These are phyloP conservation scores for Bauhinia variegata DNA, from an alignment of 306 rosid species.

Conservation along the genomic window DNA sequence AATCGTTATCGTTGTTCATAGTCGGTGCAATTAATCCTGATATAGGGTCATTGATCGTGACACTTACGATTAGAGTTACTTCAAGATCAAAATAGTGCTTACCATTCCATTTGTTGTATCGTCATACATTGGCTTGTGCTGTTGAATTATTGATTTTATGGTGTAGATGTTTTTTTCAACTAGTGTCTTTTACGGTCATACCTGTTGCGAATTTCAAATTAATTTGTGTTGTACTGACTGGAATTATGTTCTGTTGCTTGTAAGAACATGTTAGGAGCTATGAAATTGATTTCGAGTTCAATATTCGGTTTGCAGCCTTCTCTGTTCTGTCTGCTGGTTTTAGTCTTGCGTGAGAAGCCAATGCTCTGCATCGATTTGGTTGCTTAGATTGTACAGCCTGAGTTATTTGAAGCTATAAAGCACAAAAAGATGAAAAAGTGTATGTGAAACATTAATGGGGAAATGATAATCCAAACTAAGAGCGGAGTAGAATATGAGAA, in stretches of 20 bases:
- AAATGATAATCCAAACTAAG: not conserved
- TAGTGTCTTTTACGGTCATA: no score
- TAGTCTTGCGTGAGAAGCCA: not conserved
- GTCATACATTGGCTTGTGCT: conserved; percentile 3
- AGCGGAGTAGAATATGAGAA: not conserved
- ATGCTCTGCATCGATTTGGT: not conserved
- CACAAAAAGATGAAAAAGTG: not conserved
- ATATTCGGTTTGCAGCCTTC: not conserved
- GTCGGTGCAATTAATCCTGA: not conserved
- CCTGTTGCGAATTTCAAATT: no score
- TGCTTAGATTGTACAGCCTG: not conserved
- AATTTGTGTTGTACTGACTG: no score
- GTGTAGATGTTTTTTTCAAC: not conserved
- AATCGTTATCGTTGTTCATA: not conserved
- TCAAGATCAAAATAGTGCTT: not conserved
- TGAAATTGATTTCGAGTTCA: no score
- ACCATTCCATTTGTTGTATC: conserved; percentile 1
- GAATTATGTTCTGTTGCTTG: no score
- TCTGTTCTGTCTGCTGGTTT: not conserved
- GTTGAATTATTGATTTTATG: conserved; percentile 9
- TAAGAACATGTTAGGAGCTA: no score
- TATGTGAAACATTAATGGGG: not conserved
- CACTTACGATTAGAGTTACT: conserved; percentile 6
- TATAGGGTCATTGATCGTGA: not conserved
- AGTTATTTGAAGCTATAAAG: not conserved